Conservation (phyloP, 768 basidiomycete genomes). For the Suillus subaureus region DNA sequence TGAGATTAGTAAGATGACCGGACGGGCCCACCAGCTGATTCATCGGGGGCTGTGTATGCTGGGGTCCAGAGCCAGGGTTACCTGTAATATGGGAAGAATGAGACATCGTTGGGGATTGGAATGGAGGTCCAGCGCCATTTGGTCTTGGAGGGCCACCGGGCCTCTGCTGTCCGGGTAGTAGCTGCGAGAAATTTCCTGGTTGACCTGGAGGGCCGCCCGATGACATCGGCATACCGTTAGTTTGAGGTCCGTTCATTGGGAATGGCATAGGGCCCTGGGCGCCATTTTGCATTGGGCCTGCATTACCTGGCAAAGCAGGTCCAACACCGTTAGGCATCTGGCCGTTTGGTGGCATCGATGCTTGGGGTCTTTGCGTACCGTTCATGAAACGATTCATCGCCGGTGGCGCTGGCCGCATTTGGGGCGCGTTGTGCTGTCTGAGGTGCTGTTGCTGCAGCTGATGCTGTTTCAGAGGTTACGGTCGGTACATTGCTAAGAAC, state of each 20-base stretch:
- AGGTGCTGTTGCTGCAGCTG: constrained; percentile 36
- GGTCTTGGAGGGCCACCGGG: constrained; percentile 36
- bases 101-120: constrained; percentile 67
- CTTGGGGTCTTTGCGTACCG: constrained; percentile 32
- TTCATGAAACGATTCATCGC: constrained; percentile 33
- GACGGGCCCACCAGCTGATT: constrained; percentile 51
- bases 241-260: constrained; percentile 37
- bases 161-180: constrained; percentile 37
- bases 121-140: constrained; percentile 48
- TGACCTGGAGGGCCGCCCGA: constrained; percentile 31
- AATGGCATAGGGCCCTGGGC: constrained; percentile 23
- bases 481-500: constrained; percentile 12
- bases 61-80: constrained; percentile 32
- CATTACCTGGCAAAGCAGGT: constrained; percentile 27
- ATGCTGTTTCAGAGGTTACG: constrained; percentile 30
- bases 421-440: constrained; percentile 32
- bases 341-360: constrained; percentile 14
- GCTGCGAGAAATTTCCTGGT: constrained; percentile 34
- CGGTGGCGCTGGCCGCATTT: constrained; percentile 31
- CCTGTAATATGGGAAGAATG: constrained; percentile 56
- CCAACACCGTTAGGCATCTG: constrained; percentile 35
- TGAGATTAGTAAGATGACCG: constrained; percentile 51
- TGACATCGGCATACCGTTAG: constrained; percentile 46
- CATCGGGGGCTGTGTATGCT: constrained; percentile 44
- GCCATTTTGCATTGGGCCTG: constrained; percentile 31